Evolutionary conservation across 108 stramenopile species (phyloP).

Genomic region (Nitzschia inconspicua): DNA sequence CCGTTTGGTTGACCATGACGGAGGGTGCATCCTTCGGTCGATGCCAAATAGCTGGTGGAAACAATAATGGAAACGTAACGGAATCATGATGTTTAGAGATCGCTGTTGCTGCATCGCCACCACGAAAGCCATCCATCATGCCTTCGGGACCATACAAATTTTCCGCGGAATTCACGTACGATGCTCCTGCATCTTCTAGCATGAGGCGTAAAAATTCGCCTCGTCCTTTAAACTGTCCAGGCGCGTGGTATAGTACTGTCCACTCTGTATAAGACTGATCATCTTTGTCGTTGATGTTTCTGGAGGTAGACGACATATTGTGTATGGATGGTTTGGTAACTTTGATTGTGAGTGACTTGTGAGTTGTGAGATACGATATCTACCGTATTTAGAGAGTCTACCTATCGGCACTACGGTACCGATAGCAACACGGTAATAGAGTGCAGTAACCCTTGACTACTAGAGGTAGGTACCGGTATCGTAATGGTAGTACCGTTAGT

Average conservation of each 20-base stretch:
- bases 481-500: too few species aligned
- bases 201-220: constrained; percentile 35
- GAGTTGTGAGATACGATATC: too few species aligned
- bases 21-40: constrained; percentile 16
- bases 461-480: too few species aligned
- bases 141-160: constrained; percentile 27
- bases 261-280: too few species aligned
- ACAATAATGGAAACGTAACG: constrained; percentile 10
- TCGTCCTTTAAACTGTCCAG: constrained; percentile 25
- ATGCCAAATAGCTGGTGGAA: constrained; percentile 37
- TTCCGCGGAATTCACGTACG: constrained; percentile 17
- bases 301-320: too few species aligned
- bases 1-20: constrained; percentile 28
- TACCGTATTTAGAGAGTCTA: too few species aligned
- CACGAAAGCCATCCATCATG: constrained; percentile 30
- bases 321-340: too few species aligned
- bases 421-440: too few species aligned
- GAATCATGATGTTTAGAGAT: background rate
- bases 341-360: too few species aligned
- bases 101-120: background rate
- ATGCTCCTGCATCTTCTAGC: constrained; percentile 26
- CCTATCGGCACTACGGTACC: too few species aligned
- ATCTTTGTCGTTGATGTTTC: too few species aligned
- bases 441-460: too few species aligned
- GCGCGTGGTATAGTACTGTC: constrained; percentile 30